Percentiles rank a stretch among this genome's conserved stretches.
Evolutionary conservation across 2,329 filamentous ascomycete species (phyloP).

Genomic region (Macrophomina pseudophaseolina): DNA sequence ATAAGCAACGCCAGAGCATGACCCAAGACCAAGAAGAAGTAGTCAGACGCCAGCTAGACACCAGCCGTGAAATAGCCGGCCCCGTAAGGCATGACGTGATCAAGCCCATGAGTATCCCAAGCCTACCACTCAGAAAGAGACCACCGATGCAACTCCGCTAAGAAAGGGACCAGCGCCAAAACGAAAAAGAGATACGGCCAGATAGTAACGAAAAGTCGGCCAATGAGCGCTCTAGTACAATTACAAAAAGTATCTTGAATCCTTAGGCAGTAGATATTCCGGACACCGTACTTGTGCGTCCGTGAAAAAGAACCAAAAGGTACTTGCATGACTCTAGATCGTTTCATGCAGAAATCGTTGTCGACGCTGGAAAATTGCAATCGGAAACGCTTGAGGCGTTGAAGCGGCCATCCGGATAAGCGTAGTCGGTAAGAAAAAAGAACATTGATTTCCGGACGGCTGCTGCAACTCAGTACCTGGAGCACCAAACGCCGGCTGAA

Average conservation of each 20-base stretch:
- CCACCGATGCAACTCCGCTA: constrained; percentile 2
- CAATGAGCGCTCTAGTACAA: constrained; percentile 20
- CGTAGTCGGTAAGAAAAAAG: background rate
- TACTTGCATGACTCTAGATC: constrained; percentile 21
- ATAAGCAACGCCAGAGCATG: constrained; percentile 15
- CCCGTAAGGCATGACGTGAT: constrained; percentile 16
- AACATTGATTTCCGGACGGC: too few species aligned
- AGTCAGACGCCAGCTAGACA: background rate
- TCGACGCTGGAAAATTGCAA: constrained; percentile 9
- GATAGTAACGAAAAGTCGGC: background rate
- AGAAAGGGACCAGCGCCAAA: background rate
- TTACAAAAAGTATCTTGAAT: constrained; percentile 25
- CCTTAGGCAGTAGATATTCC: constrained; percentile 22
- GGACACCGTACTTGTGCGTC: constrained; percentile 10
- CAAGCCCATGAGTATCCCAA: constrained; percentile 9
- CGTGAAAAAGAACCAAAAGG: constrained; percentile 16
- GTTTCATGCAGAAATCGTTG: constrained; percentile 13
- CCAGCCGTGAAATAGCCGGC: constrained; percentile 13
- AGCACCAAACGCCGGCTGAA: constrained; percentile 21
- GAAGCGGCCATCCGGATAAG: too few species aligned
- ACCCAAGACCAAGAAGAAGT: constrained; percentile 9
- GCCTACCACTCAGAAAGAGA: background rate
- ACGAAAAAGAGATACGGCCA: constrained; percentile 6
- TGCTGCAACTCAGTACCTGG: constrained; percentile 20
- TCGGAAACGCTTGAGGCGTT: too few species aligned